Percentiles rank a stretch among this genome's conserved stretches.
Conservation (phyloP, 345 rosid genomes). For the Populus simonii region DNA sequence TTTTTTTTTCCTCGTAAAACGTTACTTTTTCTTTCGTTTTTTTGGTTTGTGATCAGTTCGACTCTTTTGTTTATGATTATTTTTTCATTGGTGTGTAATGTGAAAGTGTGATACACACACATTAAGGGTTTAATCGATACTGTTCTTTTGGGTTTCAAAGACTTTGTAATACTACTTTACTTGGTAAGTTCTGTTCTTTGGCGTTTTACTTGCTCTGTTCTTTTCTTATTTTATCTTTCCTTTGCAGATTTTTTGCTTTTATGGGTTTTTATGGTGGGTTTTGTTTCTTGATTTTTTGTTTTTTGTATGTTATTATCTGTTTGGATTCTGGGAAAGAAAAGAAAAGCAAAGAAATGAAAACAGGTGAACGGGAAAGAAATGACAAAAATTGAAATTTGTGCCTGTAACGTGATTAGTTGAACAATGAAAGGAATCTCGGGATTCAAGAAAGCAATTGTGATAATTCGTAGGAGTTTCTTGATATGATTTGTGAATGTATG, state of each 20-base stretch:
- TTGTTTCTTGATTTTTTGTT: not conserved
- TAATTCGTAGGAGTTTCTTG: not conserved
- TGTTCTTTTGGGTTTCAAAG: not conserved
- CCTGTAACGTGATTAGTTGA: not conserved
- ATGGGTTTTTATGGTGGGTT: not conserved
- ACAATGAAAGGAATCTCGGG: not conserved
- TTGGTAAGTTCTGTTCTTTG: not conserved
- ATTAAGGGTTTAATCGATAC: not conserved
- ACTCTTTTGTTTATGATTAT: no score
- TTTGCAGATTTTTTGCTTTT: not conserved
- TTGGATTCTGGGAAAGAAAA: not conserved
- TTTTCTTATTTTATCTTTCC: not conserved
- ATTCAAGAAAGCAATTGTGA: not conserved
- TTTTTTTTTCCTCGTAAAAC: not conserved
- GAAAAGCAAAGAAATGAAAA: not conserved
- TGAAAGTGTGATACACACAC: not conserved
- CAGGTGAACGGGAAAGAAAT: not conserved
- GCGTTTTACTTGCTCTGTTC: not conserved
- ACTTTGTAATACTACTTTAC: not conserved
- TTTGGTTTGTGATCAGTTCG: no score
- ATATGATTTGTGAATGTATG: not conserved
- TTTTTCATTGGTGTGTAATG: not conserved
- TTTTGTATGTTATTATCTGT: not conserved
- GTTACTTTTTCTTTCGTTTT: not conserved
- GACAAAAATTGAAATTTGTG: not conserved